Base-by-base conservation (phyloP, 257 asterid species). In the Primulina huaijiensis region DNA sequence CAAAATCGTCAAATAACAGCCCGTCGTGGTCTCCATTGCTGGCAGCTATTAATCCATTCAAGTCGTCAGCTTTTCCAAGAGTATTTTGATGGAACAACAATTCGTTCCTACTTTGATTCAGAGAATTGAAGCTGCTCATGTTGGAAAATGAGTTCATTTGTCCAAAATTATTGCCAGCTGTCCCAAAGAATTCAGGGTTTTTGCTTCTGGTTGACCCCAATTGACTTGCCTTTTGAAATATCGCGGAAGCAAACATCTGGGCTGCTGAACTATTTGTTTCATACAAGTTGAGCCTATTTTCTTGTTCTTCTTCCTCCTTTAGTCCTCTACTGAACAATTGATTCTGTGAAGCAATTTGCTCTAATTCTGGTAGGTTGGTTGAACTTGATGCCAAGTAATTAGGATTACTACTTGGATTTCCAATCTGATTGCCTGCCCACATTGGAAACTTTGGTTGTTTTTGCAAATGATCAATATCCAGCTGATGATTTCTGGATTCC, bases 211-310 rank as follows among this genome's bases (percentile, higher is more conserved):
- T 82, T 40, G 89, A 85, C 33, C 87, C 89, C 76, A 85, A 72
- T 67, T 85, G 82, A 11, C 89, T 84, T 65, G 95, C 91, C 29
- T 80, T 88, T 62, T 88, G 95, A 25, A 88, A 58, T 72, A 88
- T 77, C 19, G 89, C 86, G 2, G 89, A 83, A 25, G 95, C 91
- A 2, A 90, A 88, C 89, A 88, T 87, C 0, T 81, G 82, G 27
- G 81, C 79, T 12, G 76, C 57, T 6, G 84, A n/a, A 4, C 52
- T 9, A 16, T 63, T 50, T 16, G 72, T 5, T 50, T 84, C 86
- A 0, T 87, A 82, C 61, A 81, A 77, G 64, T 27, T 76, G 21
- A 50, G 21, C 60, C 76, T 74, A 55, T 83, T 90, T 82, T 79
- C 77, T 40, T 83, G 90, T 60, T 88, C 87, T 68, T 92, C 96